phyloP scores from a whole-genome alignment of 805 yeast genomes.

The Suhomyces vadensis region DNA sequence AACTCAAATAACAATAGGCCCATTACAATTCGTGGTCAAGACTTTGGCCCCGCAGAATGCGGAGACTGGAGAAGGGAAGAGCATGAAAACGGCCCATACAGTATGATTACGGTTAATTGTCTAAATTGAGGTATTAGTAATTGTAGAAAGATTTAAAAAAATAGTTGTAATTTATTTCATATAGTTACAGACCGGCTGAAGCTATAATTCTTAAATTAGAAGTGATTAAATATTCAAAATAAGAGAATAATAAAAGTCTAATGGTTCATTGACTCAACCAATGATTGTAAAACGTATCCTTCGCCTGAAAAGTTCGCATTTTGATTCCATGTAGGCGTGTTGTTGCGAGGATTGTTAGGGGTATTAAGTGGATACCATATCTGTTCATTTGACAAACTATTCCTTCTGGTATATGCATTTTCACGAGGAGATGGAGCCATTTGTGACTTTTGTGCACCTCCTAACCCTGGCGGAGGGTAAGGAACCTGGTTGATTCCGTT shows the following conservation, averaged over 20 bases:
- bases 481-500: neutral
- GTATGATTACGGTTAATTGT: no score
- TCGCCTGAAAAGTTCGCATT: conserved; percentile 11
- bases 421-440: neutral
- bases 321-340: neutral
- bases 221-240: no score
- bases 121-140: no score
- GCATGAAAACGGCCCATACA: no score
- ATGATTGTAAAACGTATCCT: conserved; percentile 38
- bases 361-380: neutral
- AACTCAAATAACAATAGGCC: no score
- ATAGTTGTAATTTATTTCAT: no score
- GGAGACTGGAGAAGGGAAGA: no score
- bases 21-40: no score
- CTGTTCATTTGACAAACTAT: conserved; percentile 3
- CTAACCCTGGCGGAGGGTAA: neutral
- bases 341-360: neutral
- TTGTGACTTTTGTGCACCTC: neutral
- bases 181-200: no score
- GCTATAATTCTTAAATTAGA: no score
- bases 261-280: conserved; percentile 44
- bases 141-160: no score
- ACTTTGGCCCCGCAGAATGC: no score
- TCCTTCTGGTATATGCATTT: conserved; percentile 1
- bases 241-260: conserved; percentile 11